Percentiles rank a stretch among this genome's conserved stretches.
Evolutionary conservation across 176 grass and related monocot species (phyloP).

Genomic region (Musa acuminata): DNA sequence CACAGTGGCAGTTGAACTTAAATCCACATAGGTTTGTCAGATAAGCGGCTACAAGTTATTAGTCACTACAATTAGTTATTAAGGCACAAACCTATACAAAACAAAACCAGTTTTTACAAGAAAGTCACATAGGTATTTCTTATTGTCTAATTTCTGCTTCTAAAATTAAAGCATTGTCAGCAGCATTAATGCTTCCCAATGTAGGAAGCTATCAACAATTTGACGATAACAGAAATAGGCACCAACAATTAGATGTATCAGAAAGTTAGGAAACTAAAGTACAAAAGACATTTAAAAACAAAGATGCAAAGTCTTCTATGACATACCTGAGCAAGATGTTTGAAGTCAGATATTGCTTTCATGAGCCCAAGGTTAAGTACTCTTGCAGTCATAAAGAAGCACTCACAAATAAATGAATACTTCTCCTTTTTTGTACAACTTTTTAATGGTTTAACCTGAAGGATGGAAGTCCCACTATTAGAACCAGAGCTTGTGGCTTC

Average conservation of each 20-base stretch:
- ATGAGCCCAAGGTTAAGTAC: slow-evolving; percentile 89
- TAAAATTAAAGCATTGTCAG: neutral
- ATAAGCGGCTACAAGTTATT: no score
- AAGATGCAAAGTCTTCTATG: slow-evolving; percentile 12
- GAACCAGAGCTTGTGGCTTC: slow-evolving; percentile 62
- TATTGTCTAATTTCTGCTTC: no score
- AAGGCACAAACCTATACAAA: no score
- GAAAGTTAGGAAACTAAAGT: slow-evolving; percentile 5
- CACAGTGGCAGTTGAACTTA: no score
- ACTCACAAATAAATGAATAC: slow-evolving; percentile 91
- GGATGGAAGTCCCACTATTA: slow-evolving; percentile 26
- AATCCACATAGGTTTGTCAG: no score
- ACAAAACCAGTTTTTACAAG: no score
- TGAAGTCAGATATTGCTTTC: slow-evolving; percentile 86
- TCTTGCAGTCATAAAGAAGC: slow-evolving; percentile 94
- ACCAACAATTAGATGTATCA: slow-evolving; percentile 10
- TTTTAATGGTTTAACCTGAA: slow-evolving; percentile 28
- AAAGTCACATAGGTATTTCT: no score
- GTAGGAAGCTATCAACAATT: neutral
- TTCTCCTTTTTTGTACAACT: slow-evolving; percentile 55
- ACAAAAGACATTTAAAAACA: neutral
- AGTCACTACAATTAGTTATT: no score
- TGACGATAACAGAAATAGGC: no score
- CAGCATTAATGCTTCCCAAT: neutral
- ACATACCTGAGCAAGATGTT: slow-evolving; percentile 80